Evolutionary conservation across 2,329 filamentous ascomycete genomes (phyloP).

Genomic region (Neoascochyta sp.): DNA sequence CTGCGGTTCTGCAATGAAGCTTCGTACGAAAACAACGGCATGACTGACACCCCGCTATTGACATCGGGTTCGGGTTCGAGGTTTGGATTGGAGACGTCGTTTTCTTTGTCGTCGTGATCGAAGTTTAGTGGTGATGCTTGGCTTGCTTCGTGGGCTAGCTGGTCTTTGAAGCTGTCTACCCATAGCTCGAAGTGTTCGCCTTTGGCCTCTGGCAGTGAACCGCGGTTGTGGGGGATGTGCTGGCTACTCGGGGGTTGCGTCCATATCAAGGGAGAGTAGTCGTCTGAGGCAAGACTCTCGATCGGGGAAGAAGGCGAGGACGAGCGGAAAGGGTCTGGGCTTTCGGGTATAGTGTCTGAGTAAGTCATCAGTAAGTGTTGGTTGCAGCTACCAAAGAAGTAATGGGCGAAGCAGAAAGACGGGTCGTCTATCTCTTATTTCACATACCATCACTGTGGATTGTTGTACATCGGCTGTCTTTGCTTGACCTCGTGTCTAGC

Average conservation of each 20-base stretch:
- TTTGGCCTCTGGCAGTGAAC: conserved; percentile 7
- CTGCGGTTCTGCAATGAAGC: no score
- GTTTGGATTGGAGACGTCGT: conserved; percentile 6
- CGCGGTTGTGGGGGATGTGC: not conserved
- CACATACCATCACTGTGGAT: no score
- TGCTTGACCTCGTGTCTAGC: no score
- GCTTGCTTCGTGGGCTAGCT: conserved; percentile 14
- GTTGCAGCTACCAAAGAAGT: no score
- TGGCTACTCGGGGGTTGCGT: not conserved
- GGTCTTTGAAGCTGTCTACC: conserved; percentile 16
- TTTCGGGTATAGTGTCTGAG: not conserved
- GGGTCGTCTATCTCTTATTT: no score
- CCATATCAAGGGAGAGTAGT: no score
- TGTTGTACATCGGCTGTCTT: no score
- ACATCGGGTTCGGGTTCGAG: conserved; percentile 2
- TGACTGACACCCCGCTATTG: conserved; percentile 9
- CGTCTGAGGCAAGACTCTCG: no score
- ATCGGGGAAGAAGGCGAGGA: not conserved
- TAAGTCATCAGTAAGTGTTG: no score
- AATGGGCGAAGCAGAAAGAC: no score
- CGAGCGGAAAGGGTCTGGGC: not conserved
- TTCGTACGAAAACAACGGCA: conserved; percentile 6
- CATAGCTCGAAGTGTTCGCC: conserved; percentile 15
- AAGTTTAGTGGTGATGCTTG: conserved; percentile 15
- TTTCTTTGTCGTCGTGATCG: conserved; percentile 24